These are phyloP conservation scores for Magnolia officinalis DNA, from an alignment of 164 flowering plant species.

Conservation along the genomic window DNA sequence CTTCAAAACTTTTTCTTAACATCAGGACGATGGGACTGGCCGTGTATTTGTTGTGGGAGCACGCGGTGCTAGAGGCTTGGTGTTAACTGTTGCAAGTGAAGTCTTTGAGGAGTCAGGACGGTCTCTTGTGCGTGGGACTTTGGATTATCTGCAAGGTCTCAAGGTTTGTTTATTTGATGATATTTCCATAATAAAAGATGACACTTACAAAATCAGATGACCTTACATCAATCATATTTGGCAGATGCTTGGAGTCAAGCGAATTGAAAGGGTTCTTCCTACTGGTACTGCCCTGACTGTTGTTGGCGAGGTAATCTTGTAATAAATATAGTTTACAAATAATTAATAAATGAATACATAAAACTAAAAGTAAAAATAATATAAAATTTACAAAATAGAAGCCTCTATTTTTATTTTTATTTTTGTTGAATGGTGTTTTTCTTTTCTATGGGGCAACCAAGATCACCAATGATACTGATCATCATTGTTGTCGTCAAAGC, in stretches of 20 bases:
- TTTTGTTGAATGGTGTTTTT: neutral
- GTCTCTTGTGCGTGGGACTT: conserved; percentile 85
- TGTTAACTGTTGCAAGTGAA: conserved; percentile 82
- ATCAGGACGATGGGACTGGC: conserved; percentile 91
- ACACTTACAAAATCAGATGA: neutral
- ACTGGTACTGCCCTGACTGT: conserved; percentile 87
- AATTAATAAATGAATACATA: neutral
- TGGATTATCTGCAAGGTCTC: conserved; percentile 94
- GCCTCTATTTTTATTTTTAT: neutral
- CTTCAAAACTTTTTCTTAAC: conserved; percentile 1
- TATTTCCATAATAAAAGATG: neutral
- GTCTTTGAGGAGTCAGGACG: conserved; percentile 93
- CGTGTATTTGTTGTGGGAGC: conserved; percentile 90
- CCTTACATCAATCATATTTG: conserved; percentile 11
- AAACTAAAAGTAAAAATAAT: neutral
- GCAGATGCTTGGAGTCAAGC: conserved; percentile 98
- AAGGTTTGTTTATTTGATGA: conserved; percentile 50
- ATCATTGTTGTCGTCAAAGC: neutral
- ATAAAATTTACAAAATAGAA: neutral
- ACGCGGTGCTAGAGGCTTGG: conserved; percentile 82
- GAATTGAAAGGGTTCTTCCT: conserved; percentile 92
- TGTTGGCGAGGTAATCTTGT: conserved; percentile 83
- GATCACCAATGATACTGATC: neutral
- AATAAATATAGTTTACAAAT: neutral
- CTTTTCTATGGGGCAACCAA: neutral